Percentiles rank a stretch among this genome's conserved stretches.
These are phyloP conservation scores for Glarea lozoyensis DNA, from an alignment of 495 filamentous ascomycete genomes.

Conservation along the genomic window DNA sequence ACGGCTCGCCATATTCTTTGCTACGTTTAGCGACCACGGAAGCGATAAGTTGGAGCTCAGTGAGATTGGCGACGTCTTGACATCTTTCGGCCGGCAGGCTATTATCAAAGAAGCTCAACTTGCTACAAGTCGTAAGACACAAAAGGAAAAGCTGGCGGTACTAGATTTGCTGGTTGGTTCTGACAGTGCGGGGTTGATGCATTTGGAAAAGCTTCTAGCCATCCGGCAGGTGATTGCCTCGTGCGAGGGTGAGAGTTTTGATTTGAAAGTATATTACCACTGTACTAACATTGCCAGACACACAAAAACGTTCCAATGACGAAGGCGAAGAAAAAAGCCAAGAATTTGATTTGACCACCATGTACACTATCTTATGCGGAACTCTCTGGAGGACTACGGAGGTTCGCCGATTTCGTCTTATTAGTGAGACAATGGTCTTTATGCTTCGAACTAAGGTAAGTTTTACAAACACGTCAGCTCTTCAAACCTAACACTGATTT, in stretches of 20 bases:
- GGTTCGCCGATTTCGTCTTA: conserved; percentile 47
- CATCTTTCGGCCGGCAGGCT: conserved; percentile 8
- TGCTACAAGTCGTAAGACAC: background rate
- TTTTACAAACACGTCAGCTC: background rate
- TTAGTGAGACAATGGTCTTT: conserved; percentile 42
- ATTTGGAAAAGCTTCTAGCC: conserved; percentile 14
- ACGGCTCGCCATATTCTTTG: conserved; percentile 12
- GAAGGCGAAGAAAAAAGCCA: conserved; percentile 7
- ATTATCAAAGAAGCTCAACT: conserved; percentile 6
- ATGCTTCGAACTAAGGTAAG: conserved; percentile 44
- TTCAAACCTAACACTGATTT: conserved; percentile 9
- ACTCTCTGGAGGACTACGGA: conserved; percentile 10
- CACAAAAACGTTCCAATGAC: conserved; percentile 2
- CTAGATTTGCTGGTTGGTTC: conserved; percentile 11
- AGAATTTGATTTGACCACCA: conserved; percentile 11
- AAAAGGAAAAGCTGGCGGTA: conserved; percentile 10
- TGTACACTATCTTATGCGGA: conserved; percentile 12
- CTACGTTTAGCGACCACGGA: background rate
- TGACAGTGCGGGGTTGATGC: background rate
- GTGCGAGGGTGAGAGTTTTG: conserved; percentile 10
- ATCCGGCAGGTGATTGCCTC: conserved; percentile 13
- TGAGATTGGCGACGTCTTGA: conserved; percentile 7
- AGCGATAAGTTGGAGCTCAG: background rate
- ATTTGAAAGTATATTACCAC: background rate
- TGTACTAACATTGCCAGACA: conserved; percentile 10